Evolutionary conservation across 2,329 filamentous ascomycete genomes (phyloP), one percentile per base, ranked within the genome.

Genomic region (Neobulgaria alba): DNA sequence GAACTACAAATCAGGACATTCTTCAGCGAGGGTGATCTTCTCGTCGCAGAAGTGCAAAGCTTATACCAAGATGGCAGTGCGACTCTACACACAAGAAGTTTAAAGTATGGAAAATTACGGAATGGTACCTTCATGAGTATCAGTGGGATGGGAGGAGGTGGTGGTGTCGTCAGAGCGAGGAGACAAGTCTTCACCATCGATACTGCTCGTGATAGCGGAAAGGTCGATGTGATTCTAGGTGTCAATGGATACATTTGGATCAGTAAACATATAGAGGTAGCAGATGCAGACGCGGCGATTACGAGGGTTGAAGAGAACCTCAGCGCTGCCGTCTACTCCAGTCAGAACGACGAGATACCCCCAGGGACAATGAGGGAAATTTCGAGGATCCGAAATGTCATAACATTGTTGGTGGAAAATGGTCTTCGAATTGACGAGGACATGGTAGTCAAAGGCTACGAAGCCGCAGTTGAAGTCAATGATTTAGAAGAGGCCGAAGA

Each of bases 201-300:
- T 45, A 65, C 71, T 23, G 56, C 64, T 44, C 62, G 69, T 47
- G 68, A 73, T 23, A 71, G 73, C 23, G 72, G 76, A 38, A 81
- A 79, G 48, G 76, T 98, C 19, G 86, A 95, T 58, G 78, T 96
- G 5, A 75, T 95, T 38, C 70, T 98, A 1, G 92, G 92, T 2
- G 92, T 98, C 29, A 98, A 98, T 57, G 92, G 92, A 1, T 96
- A 93, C 60, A 88, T 96, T 43, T 98, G 87, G 84, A 89, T 96
- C 57, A 81, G 82, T 63, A 89, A 86, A 66, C 87, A 94, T 55
- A 67, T 83, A 5, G 79, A 85, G 51, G 73, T 72, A 26, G 71
- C 72, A n/a, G 66, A 52, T 36, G 36, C 56, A 51, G 39, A 61
- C 36, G 49, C 59, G 12, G 58, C 77, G 67, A 85, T 95, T 56